Evolutionary conservation across 495 filamentous ascomycete species (phyloP).

Genomic region (Penicillium subrubescens): DNA sequence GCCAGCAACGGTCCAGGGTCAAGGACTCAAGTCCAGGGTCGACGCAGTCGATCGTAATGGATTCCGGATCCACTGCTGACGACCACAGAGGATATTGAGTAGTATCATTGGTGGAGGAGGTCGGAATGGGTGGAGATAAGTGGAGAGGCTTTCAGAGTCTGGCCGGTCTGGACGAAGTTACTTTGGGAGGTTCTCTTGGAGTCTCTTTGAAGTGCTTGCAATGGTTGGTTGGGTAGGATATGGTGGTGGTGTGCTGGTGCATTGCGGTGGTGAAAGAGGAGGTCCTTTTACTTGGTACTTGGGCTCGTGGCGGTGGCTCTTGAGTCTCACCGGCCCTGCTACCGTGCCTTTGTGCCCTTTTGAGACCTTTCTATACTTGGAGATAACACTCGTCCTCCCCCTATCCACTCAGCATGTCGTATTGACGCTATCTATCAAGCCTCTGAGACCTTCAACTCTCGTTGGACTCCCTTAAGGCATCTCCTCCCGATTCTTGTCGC

Average conservation of each 20-base stretch:
- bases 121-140: conserved; percentile 21
- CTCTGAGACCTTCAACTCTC: neutral
- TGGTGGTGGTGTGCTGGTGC: neutral
- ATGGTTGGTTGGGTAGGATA: neutral
- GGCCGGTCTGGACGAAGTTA: conserved; percentile 21
- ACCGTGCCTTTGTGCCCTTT: neutral
- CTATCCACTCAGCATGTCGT: neutral
- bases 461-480: neutral
- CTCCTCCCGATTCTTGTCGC: neutral
- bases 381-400: neutral
- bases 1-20: neutral
- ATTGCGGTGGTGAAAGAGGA: neutral
- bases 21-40: conserved; percentile 18
- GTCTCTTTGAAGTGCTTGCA: neutral
- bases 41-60: conserved; percentile 33
- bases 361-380: neutral
- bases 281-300: neutral
- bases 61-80: conserved; percentile 31
- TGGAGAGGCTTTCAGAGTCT: conserved; percentile 17
- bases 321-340: neutral
- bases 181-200: neutral
- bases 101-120: conserved; percentile 21
- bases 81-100: conserved; percentile 16
- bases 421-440: neutral
- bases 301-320: neutral